phyloP scores from a whole-genome alignment of 148 eudicot species.

The Simmondsia chinensis region DNA sequence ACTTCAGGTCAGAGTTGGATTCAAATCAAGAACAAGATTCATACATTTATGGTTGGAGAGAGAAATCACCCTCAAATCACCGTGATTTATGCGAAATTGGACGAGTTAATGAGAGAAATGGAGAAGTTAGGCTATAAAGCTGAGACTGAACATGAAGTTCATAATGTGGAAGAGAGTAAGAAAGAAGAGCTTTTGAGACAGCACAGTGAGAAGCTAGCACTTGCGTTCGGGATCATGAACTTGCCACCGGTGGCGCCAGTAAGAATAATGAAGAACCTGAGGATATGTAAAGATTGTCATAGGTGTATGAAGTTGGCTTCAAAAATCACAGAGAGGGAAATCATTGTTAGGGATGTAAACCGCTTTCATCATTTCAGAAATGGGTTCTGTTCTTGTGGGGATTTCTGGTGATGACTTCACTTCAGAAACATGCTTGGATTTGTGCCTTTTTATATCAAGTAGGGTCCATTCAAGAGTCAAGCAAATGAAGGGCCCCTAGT shows the following conservation, averaged over 20 bases:
- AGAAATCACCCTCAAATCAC: slow-evolving; percentile 39
- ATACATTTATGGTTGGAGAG: slow-evolving; percentile 67
- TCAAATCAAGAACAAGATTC: slow-evolving; percentile 44
- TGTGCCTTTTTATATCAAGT: too few species aligned
- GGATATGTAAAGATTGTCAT: slow-evolving; percentile 78
- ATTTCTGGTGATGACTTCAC: slow-evolving; percentile 43
- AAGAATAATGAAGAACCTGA: slow-evolving; percentile 65
- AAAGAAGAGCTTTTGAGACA: slow-evolving; percentile 46
- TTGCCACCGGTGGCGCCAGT: slow-evolving; percentile 46
- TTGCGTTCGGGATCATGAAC: slow-evolving; percentile 48
- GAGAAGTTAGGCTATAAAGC: slow-evolving; percentile 34
- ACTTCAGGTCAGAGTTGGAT: slow-evolving; percentile 77
- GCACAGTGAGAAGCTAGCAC: slow-evolving; percentile 76
- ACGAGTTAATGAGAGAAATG: slow-evolving; percentile 48
- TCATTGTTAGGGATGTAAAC: slow-evolving; percentile 57
- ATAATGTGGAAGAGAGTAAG: slow-evolving; percentile 52
- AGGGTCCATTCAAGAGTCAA: too few species aligned
- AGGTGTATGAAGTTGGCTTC: slow-evolving; percentile 69
- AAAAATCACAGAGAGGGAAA: slow-evolving; percentile 36
- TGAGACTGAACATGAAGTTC: slow-evolving; percentile 44
- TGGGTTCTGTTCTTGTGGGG: slow-evolving; percentile 64
- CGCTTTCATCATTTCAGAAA: slow-evolving; percentile 65
- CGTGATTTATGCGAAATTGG: slow-evolving; percentile 42
- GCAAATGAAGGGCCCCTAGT: too few species aligned
- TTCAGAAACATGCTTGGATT: too few species aligned